Base-by-base conservation (phyloP, 2,329 filamentous ascomycete species). In the Calonectria ilicicola region DNA sequence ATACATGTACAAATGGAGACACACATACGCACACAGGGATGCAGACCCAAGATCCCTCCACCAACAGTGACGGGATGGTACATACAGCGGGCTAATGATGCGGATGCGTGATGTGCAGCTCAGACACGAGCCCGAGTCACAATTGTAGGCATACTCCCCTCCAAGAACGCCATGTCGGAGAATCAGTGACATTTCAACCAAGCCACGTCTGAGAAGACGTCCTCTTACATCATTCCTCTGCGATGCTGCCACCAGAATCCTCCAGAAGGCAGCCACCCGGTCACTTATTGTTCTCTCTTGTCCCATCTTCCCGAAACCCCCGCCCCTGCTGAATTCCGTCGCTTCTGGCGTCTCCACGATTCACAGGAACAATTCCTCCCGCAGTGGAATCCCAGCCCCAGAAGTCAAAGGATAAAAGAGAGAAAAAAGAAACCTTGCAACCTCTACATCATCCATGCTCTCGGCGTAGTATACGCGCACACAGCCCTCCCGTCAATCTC, bases 91-190 rank as follows among this genome's bases (percentile, higher is more conserved):
- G 58, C 35, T 40, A 17, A 42, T 63, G 17, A 42, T 46, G 58
- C 38, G 14, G 49, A n/a, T 53, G 49, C 23, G 49, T 63, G 38
- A 46, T 63, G 58, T 63, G 58, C 58, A 63, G 58, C 58, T 46
- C 58, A 29, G 32, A 40, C 35, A 38, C 3, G 32, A 12, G 7
- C 32, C 32, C 32, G n/a, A 29, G 17, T 62, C 23, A 44, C 10
- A 12, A 17, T 53, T 21, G 58, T 63, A 44, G 58, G 58, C 17
- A 63, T 63, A 46, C 53, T 60, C 53, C 53, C 53, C 53, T 40
- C 53, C 53, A 35, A 5, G 26, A 23, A 26, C 15, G n/a, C n/a
- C 10, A 32, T 38, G 53, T 40, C 35, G 53, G 53, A 60, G 53
- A 60, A 60, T 60, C 53, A 60, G 35, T 60, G 35, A 40, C 53